A percentile compares a stretch with the other conserved stretches of the same genome.
These are phyloP conservation scores for Candida broadrunensis DNA, from an alignment of 805 yeast genomes.

Conservation along the genomic window DNA sequence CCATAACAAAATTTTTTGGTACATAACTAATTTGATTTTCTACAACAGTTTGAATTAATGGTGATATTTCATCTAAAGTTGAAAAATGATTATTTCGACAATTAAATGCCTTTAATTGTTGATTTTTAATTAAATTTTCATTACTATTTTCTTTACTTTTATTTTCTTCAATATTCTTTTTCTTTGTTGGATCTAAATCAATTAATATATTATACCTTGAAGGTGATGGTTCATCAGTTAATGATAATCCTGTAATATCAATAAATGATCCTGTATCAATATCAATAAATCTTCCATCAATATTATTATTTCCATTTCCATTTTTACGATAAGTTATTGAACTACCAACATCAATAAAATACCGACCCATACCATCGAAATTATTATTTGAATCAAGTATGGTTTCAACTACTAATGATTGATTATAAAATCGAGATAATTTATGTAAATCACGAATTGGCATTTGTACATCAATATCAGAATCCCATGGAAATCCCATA, in stretches of 20 bases:
- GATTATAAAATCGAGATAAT: slow-evolving; percentile 48
- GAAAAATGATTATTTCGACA: slow-evolving; percentile 65
- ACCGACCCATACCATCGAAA: slow-evolving; percentile 54
- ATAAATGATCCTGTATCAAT: slow-evolving; percentile 67
- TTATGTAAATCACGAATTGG: slow-evolving; percentile 46
- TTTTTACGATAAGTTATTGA: slow-evolving; percentile 52
- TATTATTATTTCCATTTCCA: slow-evolving; percentile 61
- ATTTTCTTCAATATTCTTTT: slow-evolving; percentile 2
- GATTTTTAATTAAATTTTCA: slow-evolving; percentile 12
- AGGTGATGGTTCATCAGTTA: slow-evolving; percentile 35
- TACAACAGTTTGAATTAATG: slow-evolving; percentile 48
- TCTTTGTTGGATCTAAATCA: slow-evolving; percentile 7
- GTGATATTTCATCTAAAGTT: slow-evolving; percentile 45
- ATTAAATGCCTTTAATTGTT: slow-evolving; percentile 20
- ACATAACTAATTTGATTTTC: slow-evolving; percentile 48
- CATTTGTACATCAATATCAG: slow-evolving; percentile 64
- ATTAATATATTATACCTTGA: slow-evolving; percentile 12
- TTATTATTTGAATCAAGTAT: slow-evolving; percentile 10
- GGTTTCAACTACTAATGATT: slow-evolving; percentile 48
- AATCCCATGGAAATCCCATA: slow-evolving; percentile 62
- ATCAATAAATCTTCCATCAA: slow-evolving; percentile 73
- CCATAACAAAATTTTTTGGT: slow-evolving; percentile 23
- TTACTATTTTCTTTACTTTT: slow-evolving; percentile 5
- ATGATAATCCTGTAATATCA: slow-evolving; percentile 66
- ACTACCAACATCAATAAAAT: slow-evolving; percentile 44